A percentile compares a stretch with the other conserved stretches of the same genome.
These are phyloP conservation scores for Capsella rubella DNA, from an alignment of 441 rosid species.

Conservation along the genomic window DNA sequence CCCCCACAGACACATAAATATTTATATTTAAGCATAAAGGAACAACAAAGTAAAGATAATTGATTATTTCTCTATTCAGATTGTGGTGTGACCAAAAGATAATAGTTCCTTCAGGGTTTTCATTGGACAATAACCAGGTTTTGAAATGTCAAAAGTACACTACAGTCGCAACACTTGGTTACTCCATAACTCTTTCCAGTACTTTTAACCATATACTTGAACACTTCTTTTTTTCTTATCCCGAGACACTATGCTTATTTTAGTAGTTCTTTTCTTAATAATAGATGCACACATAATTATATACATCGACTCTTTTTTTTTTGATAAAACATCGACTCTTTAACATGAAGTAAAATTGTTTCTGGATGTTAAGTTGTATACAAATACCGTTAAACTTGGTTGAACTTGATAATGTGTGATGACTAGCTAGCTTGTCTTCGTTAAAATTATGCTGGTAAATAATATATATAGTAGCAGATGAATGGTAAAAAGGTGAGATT, in stretches of 20 bases:
- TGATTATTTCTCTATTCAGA: background rate
- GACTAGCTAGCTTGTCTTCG: background rate
- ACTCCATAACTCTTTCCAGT: background rate
- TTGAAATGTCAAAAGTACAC: slow-evolving; percentile 4
- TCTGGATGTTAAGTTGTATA: background rate
- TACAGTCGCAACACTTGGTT: background rate
- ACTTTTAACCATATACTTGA: background rate
- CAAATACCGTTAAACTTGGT: background rate
- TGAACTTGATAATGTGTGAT: background rate
- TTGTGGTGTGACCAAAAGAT: slow-evolving; percentile 17
- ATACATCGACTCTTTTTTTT: background rate
- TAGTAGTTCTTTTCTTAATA: background rate
- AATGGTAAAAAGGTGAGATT: background rate
- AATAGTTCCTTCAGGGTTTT: background rate
- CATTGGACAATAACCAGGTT: slow-evolving; percentile 20
- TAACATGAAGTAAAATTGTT: background rate
- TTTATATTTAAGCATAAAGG: background rate
- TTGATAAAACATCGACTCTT: background rate
- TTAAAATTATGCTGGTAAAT: background rate
- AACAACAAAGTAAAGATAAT: background rate
- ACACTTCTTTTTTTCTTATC: background rate
- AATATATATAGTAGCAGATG: background rate
- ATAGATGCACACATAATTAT: background rate
- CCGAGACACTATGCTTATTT: background rate
- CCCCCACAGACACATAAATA: slow-evolving; percentile 3